Percentiles rank a stretch among this genome's conserved stretches.
These are phyloP conservation scores for Monilinia vaccinii-corymbosi DNA, from an alignment of 2,329 filamentous ascomycete species.

Conservation along the genomic window DNA sequence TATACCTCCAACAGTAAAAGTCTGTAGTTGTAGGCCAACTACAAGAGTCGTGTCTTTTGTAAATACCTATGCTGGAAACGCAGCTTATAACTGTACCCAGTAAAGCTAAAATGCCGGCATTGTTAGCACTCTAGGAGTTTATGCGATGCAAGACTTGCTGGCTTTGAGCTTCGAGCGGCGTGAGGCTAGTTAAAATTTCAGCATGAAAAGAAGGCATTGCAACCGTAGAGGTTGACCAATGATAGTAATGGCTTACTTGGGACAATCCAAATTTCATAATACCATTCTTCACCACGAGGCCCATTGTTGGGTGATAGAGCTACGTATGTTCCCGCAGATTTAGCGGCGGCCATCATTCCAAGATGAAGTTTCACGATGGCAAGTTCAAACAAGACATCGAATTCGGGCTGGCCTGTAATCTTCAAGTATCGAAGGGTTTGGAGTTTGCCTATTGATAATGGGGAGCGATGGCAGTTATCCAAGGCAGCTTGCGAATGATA, in stretches of 20 bases:
- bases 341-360: constrained; percentile 6
- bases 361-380: constrained; percentile 8
- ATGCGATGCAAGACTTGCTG: neutral
- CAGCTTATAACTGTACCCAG: neutral
- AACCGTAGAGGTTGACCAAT: neutral
- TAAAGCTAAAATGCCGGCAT: neutral
- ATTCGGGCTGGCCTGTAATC: constrained; percentile 7
- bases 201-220: neutral
- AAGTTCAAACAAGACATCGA: constrained; percentile 5
- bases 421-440: constrained; percentile 4
- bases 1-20: neutral
- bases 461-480: constrained; percentile 2
- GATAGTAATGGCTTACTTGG: constrained; percentile 1
- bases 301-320: constrained; percentile 8
- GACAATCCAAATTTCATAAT: constrained; percentile 9
- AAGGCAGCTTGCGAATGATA: constrained; percentile 6
- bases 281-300: constrained; percentile 6
- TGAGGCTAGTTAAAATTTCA: neutral
- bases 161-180: neutral
- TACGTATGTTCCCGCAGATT: neutral
- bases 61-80: neutral
- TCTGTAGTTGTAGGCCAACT: neutral
- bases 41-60: neutral
- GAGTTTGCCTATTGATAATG: constrained; percentile 4
- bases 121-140: neutral